These are phyloP conservation scores for Sarocladium strictum DNA, from an alignment of 2,329 filamentous ascomycete species.

Conservation along the genomic window DNA sequence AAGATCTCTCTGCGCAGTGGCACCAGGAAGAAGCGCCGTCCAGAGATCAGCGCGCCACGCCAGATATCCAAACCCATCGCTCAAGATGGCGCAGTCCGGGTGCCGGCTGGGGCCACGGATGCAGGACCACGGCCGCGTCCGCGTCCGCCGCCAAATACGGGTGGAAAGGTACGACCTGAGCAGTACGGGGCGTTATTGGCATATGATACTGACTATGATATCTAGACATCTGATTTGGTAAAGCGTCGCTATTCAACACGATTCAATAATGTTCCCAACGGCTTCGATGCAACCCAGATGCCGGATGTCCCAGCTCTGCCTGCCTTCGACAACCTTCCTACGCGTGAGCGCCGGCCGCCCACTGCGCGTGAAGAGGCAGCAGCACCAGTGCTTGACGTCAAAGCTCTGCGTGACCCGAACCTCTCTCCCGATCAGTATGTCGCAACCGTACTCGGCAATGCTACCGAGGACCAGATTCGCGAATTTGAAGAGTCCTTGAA, in stretches of 20 bases:
- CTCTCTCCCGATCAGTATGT: conserved; percentile 77
- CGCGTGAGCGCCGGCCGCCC: conserved; percentile 44
- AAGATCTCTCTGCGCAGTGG: conserved; percentile 59
- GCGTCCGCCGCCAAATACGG: conserved; percentile 41
- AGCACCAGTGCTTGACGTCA: conserved; percentile 66
- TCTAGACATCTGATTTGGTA: conserved; percentile 71
- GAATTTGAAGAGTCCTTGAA: conserved; percentile 72
- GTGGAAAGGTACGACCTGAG: conserved; percentile 47
- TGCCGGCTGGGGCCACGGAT: conserved; percentile 14
- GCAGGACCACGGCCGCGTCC: conserved; percentile 31
- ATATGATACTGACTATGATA: neutral
- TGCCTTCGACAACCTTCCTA: conserved; percentile 52
- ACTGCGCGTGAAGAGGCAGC: conserved; percentile 46
- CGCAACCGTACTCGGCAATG: conserved; percentile 69
- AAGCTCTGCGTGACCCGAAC: conserved; percentile 72
- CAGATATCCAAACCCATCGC: conserved; percentile 58
- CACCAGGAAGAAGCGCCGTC: conserved; percentile 58
- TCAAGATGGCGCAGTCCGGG: conserved; percentile 30
- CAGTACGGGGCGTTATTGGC: too few species aligned
- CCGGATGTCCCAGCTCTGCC: conserved; percentile 68
- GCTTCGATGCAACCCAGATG: conserved; percentile 65
- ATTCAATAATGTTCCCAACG: conserved; percentile 70
- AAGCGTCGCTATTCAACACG: conserved; percentile 92
- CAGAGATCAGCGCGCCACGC: conserved; percentile 54
- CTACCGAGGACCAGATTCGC: conserved; percentile 79